Conservation (phyloP, 164 flowering plant species). For the Stephania yunnanensis region DNA sequence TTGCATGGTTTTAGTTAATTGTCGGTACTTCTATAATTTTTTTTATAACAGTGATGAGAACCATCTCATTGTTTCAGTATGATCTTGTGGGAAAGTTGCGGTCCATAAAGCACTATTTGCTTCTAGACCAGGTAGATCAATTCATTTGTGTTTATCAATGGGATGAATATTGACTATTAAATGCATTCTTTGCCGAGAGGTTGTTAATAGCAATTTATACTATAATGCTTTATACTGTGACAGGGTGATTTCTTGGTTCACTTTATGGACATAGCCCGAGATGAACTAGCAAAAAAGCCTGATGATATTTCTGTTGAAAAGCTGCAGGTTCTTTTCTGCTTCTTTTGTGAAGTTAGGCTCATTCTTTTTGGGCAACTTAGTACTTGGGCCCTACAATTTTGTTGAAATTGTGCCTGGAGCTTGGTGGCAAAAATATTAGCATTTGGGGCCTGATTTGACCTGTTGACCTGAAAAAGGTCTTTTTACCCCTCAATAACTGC, state of each 20-base stretch:
- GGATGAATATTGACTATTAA: not conserved
- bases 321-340: slow-evolving; percentile 56
- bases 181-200: not conserved
- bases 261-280: slow-evolving; percentile 96
- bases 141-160: not conserved
- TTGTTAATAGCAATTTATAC: not conserved
- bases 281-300: slow-evolving; percentile 70
- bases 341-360: not conserved
- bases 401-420: too few relatives aligned
- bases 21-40: not conserved
- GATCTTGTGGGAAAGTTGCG: slow-evolving; percentile 88
- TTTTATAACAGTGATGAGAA: slow-evolving; percentile 8
- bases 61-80: slow-evolving; percentile 42
- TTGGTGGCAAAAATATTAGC: too few relatives aligned
- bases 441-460: too few relatives aligned
- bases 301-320: slow-evolving; percentile 88
- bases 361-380: too few relatives aligned
- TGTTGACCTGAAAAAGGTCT: too few relatives aligned
- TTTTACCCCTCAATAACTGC: too few relatives aligned
- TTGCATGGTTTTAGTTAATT: not conserved
- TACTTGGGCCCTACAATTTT: too few relatives aligned
- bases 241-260: slow-evolving; percentile 99
- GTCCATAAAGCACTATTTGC: slow-evolving; percentile 91
- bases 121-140: slow-evolving; percentile 87
- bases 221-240: not conserved